phyloP scores from a whole-genome alignment of 257 asterid genomes.

The Solanum piurae region DNA sequence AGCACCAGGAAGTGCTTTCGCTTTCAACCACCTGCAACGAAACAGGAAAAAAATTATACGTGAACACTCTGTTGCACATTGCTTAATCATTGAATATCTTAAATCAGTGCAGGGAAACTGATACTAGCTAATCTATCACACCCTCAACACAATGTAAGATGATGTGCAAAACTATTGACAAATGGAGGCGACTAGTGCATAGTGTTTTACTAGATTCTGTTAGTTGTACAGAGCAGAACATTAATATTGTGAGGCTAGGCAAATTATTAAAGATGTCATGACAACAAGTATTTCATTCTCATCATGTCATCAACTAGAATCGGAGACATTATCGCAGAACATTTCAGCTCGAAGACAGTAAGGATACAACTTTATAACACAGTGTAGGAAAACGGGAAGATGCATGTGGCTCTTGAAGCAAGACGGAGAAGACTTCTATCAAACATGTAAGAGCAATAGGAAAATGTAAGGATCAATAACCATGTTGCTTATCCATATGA shows the following conservation, averaged over 20 bases:
- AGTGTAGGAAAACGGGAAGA: neutral
- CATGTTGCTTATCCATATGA: neutral
- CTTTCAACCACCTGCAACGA: slow-evolving; percentile 49
- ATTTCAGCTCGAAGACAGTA: neutral
- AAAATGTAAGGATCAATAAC: neutral
- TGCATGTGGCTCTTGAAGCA: neutral
- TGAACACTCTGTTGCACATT: neutral
- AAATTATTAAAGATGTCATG: neutral
- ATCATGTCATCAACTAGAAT: neutral
- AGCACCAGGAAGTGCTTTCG: slow-evolving; percentile 84
- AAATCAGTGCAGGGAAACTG: neutral
- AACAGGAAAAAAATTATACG: neutral
- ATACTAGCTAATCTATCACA: neutral
- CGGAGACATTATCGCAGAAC: neutral
- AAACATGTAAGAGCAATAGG: neutral
- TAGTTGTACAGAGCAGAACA: neutral
- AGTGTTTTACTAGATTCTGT: neutral
- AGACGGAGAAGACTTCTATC: neutral
- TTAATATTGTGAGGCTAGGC: neutral
- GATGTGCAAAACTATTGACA: neutral
- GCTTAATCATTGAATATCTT: neutral
- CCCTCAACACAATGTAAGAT: neutral
- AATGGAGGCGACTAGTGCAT: neutral
- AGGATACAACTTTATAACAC: neutral
- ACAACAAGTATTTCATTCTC: neutral